Conservation (phyloP, 2,329 filamentous ascomycete species). For the Pseudogymnoascus sp. region DNA sequence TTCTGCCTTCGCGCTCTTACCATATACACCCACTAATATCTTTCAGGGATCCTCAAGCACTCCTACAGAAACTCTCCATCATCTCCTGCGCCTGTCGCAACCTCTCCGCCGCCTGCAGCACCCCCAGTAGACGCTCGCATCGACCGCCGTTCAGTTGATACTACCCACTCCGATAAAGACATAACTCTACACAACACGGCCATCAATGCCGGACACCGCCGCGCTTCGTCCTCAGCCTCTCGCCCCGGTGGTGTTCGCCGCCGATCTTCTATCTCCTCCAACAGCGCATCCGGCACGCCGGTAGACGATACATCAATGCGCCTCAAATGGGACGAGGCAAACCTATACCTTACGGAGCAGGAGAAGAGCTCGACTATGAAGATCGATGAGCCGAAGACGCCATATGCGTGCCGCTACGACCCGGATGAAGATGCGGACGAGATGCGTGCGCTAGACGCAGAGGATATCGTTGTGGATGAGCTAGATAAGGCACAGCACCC, state of each 20-base stretch:
- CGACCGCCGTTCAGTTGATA: conserved; percentile 28
- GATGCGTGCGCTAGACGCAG: conserved; percentile 54
- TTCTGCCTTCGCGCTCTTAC: conserved; percentile 7
- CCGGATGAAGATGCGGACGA: conserved; percentile 81
- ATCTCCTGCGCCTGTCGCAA: conserved; percentile 33
- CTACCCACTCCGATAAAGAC: conserved; percentile 64
- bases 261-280: conserved; percentile 48
- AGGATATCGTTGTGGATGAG: conserved; percentile 63
- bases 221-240: conserved; percentile 71
- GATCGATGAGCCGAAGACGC: conserved; percentile 97
- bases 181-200: conserved; percentile 90
- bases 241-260: conserved; percentile 55
- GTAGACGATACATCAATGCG: conserved; percentile 59
- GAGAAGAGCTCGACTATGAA: conserved; percentile 96
- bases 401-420: conserved; percentile 88
- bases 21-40: conserved; percentile 10
- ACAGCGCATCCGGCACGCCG: conserved; percentile 36
- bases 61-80: conserved; percentile 57
- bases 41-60: conserved; percentile 87
- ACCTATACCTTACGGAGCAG: conserved; percentile 93
- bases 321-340: conserved; percentile 97
- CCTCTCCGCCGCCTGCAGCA: conserved; percentile 35
- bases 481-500: conserved; percentile 42
- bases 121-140: conserved; percentile 28
- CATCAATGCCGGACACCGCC: conserved; percentile 82